phyloP scores from a whole-genome alignment of 2,329 filamentous ascomycete genomes.

The Didymella keratinophila region DNA sequence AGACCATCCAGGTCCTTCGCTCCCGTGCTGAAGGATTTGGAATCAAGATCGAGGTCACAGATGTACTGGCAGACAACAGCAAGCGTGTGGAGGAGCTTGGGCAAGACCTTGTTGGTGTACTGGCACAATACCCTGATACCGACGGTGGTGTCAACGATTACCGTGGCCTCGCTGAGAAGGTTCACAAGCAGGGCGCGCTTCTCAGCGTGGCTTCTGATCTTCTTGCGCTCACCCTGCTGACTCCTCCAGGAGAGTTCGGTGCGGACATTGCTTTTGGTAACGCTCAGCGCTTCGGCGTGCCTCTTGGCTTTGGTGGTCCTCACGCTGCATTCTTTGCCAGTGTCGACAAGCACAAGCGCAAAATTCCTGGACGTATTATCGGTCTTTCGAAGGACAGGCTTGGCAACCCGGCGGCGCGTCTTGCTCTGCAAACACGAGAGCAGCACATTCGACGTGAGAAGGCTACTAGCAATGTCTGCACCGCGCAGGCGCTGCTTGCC shows the following conservation, averaged over 20 bases:
- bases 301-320: conserved; percentile 91
- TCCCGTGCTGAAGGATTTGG: conserved; percentile 92
- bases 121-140: conserved; percentile 95
- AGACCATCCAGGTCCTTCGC: conserved; percentile 83
- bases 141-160: conserved; percentile 82
- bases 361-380: conserved; percentile 89
- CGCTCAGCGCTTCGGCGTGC: conserved; percentile 89
- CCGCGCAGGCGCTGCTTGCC: conserved; percentile 88
- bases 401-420: conserved; percentile 79
- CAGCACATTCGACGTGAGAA: conserved; percentile 97
- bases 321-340: conserved; percentile 97
- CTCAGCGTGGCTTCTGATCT: conserved; percentile 91
- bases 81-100: conserved; percentile 76
- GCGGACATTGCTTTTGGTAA: conserved; percentile 95
- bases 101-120: conserved; percentile 83
- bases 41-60: conserved; percentile 76
- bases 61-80: conserved; percentile 72
- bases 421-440: conserved; percentile 91
- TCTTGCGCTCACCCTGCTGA: conserved; percentile 83
- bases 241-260: conserved; percentile 90
- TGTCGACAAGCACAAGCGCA: conserved; percentile 88
- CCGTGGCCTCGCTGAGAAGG: conserved; percentile 73
- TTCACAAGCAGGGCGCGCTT: conserved; percentile 79
- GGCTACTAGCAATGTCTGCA: conserved; percentile 97
- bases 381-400: conserved; percentile 91